These are phyloP conservation scores for Pichia heedii DNA, from an alignment of 805 yeast species.

Conservation along the genomic window DNA sequence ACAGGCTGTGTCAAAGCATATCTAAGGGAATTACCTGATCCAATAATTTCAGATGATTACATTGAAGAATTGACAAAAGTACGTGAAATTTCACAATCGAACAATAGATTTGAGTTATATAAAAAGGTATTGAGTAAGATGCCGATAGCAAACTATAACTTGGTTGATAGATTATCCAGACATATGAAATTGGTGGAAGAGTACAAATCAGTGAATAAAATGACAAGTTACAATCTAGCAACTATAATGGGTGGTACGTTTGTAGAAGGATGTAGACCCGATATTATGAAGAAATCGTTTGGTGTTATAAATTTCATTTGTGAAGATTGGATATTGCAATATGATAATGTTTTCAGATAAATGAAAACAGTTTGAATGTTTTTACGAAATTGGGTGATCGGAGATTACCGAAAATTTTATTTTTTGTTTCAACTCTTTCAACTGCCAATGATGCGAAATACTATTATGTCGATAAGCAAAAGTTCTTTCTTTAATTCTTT, in stretches of 20 bases:
- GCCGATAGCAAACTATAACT: constrained; percentile 59
- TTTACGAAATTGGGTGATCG: too few relatives aligned
- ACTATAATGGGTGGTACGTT: constrained; percentile 72
- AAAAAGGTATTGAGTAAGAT: constrained; percentile 27
- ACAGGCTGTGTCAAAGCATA: constrained; percentile 83
- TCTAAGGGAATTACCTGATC: constrained; percentile 80
- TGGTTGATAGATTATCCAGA: constrained; percentile 54
- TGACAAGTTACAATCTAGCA: constrained; percentile 85
- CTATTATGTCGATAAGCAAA: neutral
- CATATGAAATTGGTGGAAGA: constrained; percentile 66
- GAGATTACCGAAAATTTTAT: too few relatives aligned
- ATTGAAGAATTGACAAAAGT: constrained; percentile 46
- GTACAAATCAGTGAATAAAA: constrained; percentile 61
- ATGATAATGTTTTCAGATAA: constrained; percentile 31
- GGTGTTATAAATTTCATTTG: constrained; percentile 47
- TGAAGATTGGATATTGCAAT: constrained; percentile 40
- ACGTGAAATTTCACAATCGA: constrained; percentile 17
- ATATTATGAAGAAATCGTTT: constrained; percentile 37
- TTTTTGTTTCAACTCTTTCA: too few relatives aligned
- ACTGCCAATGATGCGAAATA: too few relatives aligned
- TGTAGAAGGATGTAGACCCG: constrained; percentile 46
- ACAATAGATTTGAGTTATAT: constrained; percentile 21
- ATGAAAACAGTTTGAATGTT: too few relatives aligned
- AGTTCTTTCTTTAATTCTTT: too few relatives aligned
- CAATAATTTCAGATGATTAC: constrained; percentile 60